A percentile compares a stretch with the other conserved stretches of the same genome.
These are phyloP conservation scores for Colletotrichum agaves DNA, from an alignment of 2,329 filamentous ascomycete genomes.

Conservation along the genomic window DNA sequence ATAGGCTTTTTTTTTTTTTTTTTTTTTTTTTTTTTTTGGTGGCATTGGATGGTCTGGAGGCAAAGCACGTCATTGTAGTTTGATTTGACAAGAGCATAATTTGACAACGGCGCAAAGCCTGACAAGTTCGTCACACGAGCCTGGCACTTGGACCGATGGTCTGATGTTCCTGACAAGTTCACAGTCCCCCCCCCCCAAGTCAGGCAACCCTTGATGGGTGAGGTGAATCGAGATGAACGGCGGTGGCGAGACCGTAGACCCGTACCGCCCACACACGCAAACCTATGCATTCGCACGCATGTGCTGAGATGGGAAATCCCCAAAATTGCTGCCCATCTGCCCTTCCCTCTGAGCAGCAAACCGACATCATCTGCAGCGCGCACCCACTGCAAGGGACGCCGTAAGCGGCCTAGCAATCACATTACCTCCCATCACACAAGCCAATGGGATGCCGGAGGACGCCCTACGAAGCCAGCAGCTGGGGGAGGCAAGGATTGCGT, in stretches of 20 bases:
- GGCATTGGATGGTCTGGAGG: slow-evolving; percentile 1
- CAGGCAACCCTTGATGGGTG: not conserved
- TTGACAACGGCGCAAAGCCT: slow-evolving; percentile 19
- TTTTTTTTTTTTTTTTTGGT: too few species aligned
- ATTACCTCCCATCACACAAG: not conserved
- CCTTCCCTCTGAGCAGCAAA: not conserved
- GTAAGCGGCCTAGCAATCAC: slow-evolving; percentile 16
- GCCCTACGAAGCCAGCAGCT: too few species aligned
- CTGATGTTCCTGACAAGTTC: too few species aligned
- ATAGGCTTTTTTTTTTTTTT: too few species aligned
- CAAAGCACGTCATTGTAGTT: slow-evolving; percentile 8
- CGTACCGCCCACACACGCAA: too few species aligned
- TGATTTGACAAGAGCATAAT: slow-evolving; percentile 1
- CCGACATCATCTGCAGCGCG: slow-evolving; percentile 35
- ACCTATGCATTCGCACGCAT: not conserved
- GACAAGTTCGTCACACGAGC: not conserved
- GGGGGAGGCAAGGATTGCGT: not conserved
- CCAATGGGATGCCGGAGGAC: too few species aligned
- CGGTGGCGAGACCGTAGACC: slow-evolving; percentile 27
- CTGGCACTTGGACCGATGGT: not conserved
- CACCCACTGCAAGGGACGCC: slow-evolving; percentile 30
- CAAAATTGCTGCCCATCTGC: not conserved
- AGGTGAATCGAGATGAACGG: not conserved
- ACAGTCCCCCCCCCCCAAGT: too few species aligned
- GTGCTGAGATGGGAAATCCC: slow-evolving; percentile 10